These are phyloP conservation scores for Trichomonas tenax DNA, from an alignment of 208 protist genomes.

Conservation along the genomic window DNA sequence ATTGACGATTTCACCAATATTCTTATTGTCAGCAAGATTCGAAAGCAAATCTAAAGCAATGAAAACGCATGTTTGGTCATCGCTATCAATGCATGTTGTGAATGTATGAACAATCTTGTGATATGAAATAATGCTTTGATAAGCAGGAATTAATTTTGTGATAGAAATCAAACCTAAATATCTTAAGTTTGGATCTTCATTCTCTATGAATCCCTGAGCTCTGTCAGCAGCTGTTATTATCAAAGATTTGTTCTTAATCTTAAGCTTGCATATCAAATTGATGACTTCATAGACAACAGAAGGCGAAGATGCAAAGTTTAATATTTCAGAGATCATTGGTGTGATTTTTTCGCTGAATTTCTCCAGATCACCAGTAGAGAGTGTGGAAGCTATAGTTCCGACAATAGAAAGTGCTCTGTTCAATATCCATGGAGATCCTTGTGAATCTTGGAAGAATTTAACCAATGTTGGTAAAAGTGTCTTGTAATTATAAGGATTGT, in stretches of 20 bases:
- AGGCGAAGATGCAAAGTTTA: not conserved
- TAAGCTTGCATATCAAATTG: not conserved
- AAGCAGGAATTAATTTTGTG: not conserved
- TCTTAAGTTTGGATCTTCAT: not conserved
- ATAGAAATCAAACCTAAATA: not conserved
- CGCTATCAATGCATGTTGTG: not conserved
- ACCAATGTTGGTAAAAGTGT: not conserved
- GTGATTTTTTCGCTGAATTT: not conserved
- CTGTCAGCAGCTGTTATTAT: not conserved
- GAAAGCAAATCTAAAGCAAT: not conserved
- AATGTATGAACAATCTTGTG: not conserved
- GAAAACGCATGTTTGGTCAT: not conserved
- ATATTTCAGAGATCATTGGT: not conserved
- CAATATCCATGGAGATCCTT: not conserved
- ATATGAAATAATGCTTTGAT: not conserved
- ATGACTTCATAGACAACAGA: not conserved
- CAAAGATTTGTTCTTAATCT: not conserved
- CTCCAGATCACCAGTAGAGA: no score
- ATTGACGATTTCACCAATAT: not conserved
- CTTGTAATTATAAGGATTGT: not conserved
- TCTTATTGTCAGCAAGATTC: not conserved
- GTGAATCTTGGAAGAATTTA: not conserved
- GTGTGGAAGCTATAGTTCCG: not conserved
- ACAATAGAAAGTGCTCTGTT: not conserved
- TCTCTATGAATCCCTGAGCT: not conserved